phyloP scores from a whole-genome alignment of 176 grass and related monocot genomes.

The Urochloa ruziziensis region DNA sequence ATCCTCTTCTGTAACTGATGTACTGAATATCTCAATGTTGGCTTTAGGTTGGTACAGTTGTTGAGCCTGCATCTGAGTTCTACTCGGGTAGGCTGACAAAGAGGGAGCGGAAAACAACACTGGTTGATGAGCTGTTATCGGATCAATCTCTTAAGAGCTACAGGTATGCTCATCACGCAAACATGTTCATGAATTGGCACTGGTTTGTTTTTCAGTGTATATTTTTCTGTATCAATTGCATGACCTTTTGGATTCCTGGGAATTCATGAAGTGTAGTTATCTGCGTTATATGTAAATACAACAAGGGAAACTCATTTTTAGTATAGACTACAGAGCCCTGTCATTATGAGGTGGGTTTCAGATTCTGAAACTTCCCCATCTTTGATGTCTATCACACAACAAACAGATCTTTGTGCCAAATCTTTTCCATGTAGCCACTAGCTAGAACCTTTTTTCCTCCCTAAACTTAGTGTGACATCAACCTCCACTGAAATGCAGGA shows the following conservation, averaged over 20 bases:
- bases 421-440: neutral
- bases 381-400: too few relatives aligned
- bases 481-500: conserved; percentile 51
- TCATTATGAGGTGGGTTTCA: neutral
- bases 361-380: neutral
- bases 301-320: neutral
- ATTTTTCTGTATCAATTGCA: conserved; percentile 20
- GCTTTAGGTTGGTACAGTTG: conserved; percentile 74
- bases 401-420: neutral
- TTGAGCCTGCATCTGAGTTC: conserved; percentile 81
- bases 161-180: conserved; percentile 45
- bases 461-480: conserved; percentile 1
- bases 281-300: neutral
- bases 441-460: neutral
- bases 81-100: conserved; percentile 84
- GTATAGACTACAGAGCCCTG: neutral
- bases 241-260: neutral
- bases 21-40: conserved; percentile 16
- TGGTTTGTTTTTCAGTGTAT: neutral
- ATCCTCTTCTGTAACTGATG: conserved; percentile 15
- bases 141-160: conserved; percentile 70
- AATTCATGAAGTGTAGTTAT: neutral
- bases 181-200: neutral
- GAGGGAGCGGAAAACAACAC: conserved; percentile 69
- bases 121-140: conserved; percentile 73